phyloP scores from a whole-genome alignment of 768 basidiomycete species.

The Cystofilobasidium bisporidii region DNA sequence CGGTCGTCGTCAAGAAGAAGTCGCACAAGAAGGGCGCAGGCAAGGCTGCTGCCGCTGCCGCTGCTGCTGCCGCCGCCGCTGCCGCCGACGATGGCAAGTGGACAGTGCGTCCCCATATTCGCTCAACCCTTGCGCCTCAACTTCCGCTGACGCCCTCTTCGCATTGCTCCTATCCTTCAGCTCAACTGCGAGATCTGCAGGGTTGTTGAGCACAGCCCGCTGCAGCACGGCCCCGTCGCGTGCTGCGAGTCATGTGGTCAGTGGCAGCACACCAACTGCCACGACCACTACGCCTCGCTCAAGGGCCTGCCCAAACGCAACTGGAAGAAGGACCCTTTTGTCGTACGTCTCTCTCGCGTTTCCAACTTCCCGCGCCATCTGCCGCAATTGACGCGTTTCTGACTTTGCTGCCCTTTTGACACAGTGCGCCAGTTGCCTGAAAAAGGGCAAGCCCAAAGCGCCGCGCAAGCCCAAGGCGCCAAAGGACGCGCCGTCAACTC shows the following conservation, averaged over 20 bases:
- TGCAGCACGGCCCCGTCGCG: slow-evolving; percentile 45
- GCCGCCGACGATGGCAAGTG: background rate
- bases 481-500: background rate
- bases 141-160: background rate
- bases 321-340: slow-evolving; percentile 77
- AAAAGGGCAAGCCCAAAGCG: slow-evolving; percentile 1
- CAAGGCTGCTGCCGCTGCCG: slow-evolving; percentile 1
- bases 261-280: slow-evolving; percentile 65
- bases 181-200: slow-evolving; percentile 15
- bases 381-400: background rate
- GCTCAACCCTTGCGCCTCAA: too few species aligned
- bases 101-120: slow-evolving; percentile 2
- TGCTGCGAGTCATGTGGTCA: slow-evolving; percentile 64
- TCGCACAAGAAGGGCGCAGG: slow-evolving; percentile 12
- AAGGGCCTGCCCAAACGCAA: slow-evolving; percentile 61
- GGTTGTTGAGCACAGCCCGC: background rate
- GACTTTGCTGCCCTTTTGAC: background rate
- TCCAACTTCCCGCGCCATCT: too few species aligned
- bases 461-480: background rate
- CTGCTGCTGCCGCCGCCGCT: background rate
- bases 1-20: background rate
- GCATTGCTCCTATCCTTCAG: too few species aligned
- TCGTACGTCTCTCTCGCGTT: background rate
- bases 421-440: slow-evolving; percentile 10
- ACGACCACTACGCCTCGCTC: slow-evolving; percentile 59